These are phyloP conservation scores for Bipolaris gigantea DNA, from an alignment of 2,329 filamentous ascomycete species.

Conservation along the genomic window DNA sequence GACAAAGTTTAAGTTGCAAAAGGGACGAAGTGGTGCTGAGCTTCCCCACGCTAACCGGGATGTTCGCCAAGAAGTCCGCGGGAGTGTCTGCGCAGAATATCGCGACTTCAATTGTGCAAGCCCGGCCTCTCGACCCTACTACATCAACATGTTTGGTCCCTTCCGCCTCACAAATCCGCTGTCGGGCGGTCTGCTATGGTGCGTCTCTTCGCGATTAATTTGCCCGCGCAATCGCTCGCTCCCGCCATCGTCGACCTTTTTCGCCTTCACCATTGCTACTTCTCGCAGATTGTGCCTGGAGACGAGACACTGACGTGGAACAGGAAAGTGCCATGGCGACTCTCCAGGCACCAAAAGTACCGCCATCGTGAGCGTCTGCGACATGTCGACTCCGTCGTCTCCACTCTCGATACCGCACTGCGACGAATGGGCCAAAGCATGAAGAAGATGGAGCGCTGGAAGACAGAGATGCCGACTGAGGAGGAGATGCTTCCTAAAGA, in stretches of 20 bases:
- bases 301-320: background rate
- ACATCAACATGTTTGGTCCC: slow-evolving; percentile 44
- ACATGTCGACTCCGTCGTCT: slow-evolving; percentile 81
- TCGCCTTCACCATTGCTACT: background rate
- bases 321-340: slow-evolving; percentile 96
- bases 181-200: slow-evolving; percentile 46
- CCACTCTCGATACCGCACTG: slow-evolving; percentile 77
- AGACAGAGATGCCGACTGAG: slow-evolving; percentile 93
- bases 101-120: slow-evolving; percentile 13
- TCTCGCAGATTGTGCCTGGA: slow-evolving; percentile 12
- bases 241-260: background rate
- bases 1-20: background rate
- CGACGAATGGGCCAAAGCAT: slow-evolving; percentile 68
- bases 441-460: slow-evolving; percentile 86
- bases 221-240: background rate
- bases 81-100: slow-evolving; percentile 32
- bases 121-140: slow-evolving; percentile 15
- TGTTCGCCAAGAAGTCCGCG: slow-evolving; percentile 37
- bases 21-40: slow-evolving; percentile 9
- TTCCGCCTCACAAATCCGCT: slow-evolving; percentile 46
- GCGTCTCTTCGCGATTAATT: slow-evolving; percentile 2
- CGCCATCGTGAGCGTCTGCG: slow-evolving; percentile 50
- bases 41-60: slow-evolving; percentile 31
- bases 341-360: slow-evolving; percentile 68
- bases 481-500: slow-evolving; percentile 93